These are phyloP conservation scores for Globisporangium sylvaticum DNA, from an alignment of 352 stramenopile species.

Conservation along the genomic window DNA sequence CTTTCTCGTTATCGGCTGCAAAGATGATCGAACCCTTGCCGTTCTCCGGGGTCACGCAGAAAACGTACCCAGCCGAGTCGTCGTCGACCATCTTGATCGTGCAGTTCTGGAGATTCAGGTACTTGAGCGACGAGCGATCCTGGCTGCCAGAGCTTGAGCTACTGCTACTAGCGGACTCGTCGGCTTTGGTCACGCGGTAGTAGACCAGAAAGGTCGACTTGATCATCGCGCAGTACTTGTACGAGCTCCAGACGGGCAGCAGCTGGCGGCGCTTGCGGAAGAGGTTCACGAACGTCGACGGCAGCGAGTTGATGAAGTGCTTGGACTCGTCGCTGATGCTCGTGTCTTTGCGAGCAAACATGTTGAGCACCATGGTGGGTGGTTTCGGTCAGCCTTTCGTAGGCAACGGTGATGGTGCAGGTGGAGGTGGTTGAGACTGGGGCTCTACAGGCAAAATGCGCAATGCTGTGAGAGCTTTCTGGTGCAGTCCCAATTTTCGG, in stretches of 20 bases:
- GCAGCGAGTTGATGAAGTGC: constrained; percentile 79
- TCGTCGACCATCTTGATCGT: constrained; percentile 78
- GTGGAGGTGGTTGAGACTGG: not conserved
- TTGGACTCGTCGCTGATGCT: constrained; percentile 76
- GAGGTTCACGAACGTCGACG: constrained; percentile 78
- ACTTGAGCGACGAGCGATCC: constrained; percentile 43
- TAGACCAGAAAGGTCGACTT: constrained; percentile 86
- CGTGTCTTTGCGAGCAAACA: constrained; percentile 73
- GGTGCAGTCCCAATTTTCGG: not conserved
- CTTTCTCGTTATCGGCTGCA: constrained; percentile 79
- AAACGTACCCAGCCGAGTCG: constrained; percentile 67
- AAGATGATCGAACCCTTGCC: constrained; percentile 70
- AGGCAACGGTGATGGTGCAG: not conserved
- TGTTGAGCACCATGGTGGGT: constrained; percentile 65
- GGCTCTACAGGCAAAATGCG: not conserved
- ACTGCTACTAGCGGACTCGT: constrained; percentile 24
- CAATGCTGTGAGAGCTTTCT: not conserved
- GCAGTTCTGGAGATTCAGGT: constrained; percentile 73
- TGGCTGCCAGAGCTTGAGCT: constrained; percentile 8
- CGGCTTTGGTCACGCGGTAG: constrained; percentile 64
- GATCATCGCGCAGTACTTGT: constrained; percentile 87
- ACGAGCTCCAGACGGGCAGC: constrained; percentile 75
- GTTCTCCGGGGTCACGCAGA: constrained; percentile 64
- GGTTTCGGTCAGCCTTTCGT: not conserved
- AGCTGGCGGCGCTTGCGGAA: constrained; percentile 83